A percentile compares a stretch with the other conserved stretches of the same genome.
phyloP scores from a whole-genome alignment of 768 basidiomycete genomes.

The Rhizopogon vulgaris region DNA sequence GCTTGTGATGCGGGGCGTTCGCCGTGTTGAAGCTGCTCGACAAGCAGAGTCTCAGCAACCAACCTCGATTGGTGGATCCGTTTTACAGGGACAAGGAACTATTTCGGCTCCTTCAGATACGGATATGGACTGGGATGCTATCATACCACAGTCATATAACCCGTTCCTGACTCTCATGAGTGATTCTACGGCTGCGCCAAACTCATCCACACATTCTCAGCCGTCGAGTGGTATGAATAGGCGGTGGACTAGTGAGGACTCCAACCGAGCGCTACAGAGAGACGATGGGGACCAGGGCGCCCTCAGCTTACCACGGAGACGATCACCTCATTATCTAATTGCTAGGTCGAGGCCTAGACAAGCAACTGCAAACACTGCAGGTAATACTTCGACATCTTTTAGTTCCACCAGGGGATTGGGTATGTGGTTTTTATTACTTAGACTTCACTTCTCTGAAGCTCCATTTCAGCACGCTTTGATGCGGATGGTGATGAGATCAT shows the following conservation, averaged over 20 bases:
- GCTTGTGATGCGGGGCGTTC: slow-evolving; percentile 16
- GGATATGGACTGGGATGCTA: background rate
- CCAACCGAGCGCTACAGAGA: background rate
- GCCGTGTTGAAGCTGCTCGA: slow-evolving; percentile 16
- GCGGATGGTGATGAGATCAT: slow-evolving; percentile 61
- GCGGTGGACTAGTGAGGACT: background rate
- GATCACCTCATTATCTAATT: background rate
- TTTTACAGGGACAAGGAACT: background rate
- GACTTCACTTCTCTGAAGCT: background rate
- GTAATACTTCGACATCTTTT: background rate
- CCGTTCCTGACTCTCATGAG: background rate
- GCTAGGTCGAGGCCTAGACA: background rate
- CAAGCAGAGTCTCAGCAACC: background rate
- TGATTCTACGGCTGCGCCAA: background rate
- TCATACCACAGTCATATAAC: background rate
- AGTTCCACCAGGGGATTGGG: slow-evolving; percentile 24
- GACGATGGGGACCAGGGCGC: background rate
- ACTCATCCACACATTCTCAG: background rate
- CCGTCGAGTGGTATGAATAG: background rate
- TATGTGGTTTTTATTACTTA: slow-evolving; percentile 10
- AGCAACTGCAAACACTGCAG: background rate
- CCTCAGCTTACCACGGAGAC: background rate
- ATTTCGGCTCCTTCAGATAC: background rate
- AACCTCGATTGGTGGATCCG: background rate
- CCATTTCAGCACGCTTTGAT: slow-evolving; percentile 28